Base-by-base conservation (phyloP, 202 grass and related monocot species). In the Schoenoplectus tabernaemontani region DNA sequence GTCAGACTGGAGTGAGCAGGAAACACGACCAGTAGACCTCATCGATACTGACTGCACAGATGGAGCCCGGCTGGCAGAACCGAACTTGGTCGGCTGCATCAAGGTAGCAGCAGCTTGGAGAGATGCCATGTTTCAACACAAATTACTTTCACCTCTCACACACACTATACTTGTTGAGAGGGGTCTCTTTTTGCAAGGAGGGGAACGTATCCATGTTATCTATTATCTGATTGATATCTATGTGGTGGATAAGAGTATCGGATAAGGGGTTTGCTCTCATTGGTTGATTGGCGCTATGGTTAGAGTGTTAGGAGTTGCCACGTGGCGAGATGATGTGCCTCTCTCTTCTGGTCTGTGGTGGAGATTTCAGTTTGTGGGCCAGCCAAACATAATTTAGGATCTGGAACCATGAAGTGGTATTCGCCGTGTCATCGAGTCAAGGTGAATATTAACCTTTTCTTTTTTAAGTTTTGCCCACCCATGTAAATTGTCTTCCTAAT, bases 81-180 rank as follows among this genome's bases (percentile, higher is more conserved):
- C 89, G 69, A 94, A 76, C 88, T 93, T 97, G 61, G 89, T 80
- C 24, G 95, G 95, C 84, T 97, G 93, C 95, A 98, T 94, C 51
- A 98, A 50, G 15, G 95, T 98, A 60, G 91, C 91, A 84, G 87
- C 86, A 67, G 95, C 91, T 82, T 98, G 95, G 68, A 98, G 91
- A 61, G 91, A 98, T 48, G 91, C 91, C 95, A 98, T 98, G 20
- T 42, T 78, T 76, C 32, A 36, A 32, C 63, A 53, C 15, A 33
- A 34, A 28, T 74, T 19, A 75, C 56, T 43, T 61, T 36, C 22
- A 80, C 23, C n/a, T n/a, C n/a, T 2, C 47, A 32, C 44, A 73
- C 28, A 37, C 9, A 44, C 17, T 8, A 78, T 37, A 24, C 16
- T 72, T 82, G 43, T 79, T 75, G 54, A 51, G 48, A n/a, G n/a